phyloP scores from a whole-genome alignment of 2,329 filamentous ascomycete species.

The Dactylellina drechsleri region DNA sequence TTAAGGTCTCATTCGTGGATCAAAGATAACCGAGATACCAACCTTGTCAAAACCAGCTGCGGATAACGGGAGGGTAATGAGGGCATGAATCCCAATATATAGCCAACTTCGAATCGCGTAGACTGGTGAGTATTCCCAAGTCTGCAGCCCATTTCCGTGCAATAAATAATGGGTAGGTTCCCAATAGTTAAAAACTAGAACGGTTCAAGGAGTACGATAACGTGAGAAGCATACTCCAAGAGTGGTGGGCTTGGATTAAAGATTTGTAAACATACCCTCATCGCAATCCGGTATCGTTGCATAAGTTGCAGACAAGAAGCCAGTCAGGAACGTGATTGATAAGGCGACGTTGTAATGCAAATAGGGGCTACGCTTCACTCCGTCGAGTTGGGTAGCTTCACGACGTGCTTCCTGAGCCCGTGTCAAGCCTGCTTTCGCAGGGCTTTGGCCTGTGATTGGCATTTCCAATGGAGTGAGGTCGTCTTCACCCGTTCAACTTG shows the following conservation, averaged over 20 bases:
- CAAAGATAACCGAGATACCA: neutral
- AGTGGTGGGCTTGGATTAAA: neutral
- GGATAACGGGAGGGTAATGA: conserved; percentile 68
- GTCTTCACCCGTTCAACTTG: too few relatives aligned
- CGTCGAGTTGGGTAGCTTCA: too few relatives aligned
- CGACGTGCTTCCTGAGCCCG: too few relatives aligned
- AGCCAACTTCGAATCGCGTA: conserved; percentile 96
- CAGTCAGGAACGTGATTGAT: conserved; percentile 66
- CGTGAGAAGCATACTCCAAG: too few relatives aligned
- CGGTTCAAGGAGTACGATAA: neutral
- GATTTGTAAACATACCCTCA: conserved; percentile 65
- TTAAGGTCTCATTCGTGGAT: neutral
- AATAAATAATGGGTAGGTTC: conserved; percentile 94
- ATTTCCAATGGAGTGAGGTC: too few relatives aligned
- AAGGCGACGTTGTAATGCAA: conserved; percentile 71
- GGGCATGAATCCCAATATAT: conserved; percentile 82
- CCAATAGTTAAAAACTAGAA: conserved; percentile 92
- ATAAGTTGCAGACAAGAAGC: conserved; percentile 76
- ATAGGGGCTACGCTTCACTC: conserved; percentile 51
- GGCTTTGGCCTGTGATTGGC: too few relatives aligned
- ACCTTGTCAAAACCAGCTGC: conserved; percentile 55
- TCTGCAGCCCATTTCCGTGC: conserved; percentile 92
- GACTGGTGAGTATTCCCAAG: conserved; percentile 97
- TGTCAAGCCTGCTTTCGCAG: too few relatives aligned
- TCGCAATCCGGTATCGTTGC: conserved; percentile 97